Base-by-base conservation (phyloP, 78 protist genomes). In the Creolimax fragrantissima region DNA sequence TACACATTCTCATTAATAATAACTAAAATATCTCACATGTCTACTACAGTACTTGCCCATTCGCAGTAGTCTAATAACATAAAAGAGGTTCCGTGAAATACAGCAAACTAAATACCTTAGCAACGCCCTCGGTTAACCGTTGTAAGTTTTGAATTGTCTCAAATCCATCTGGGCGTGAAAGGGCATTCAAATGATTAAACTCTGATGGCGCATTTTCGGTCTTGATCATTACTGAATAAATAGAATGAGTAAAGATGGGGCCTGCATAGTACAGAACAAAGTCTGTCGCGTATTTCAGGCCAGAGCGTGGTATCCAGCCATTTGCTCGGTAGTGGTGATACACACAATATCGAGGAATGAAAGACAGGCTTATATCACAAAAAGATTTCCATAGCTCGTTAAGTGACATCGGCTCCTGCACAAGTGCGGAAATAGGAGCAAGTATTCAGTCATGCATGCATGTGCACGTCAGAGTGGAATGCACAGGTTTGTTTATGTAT, bases 71-170 rank as follows among this genome's bases (percentile, higher is more conserved):
- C 24, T 24, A 58, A 58, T 24, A 58, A 58, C 24, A 24, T 58
- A 0, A 17, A 58, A 17, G 24, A 58, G 39, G 24, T 32, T 58
- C 74, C 74, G 39, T 24, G 24, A 58, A 58, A 17, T 58, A 58
- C 24, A 58, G 39, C 74, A 58, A 58, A 58, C 7, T 41, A 11
- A 24, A 24, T 83, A 83, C 86, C 86, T 83, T 83, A 35, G 86
- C 86, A 32, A 83, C 86, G 7, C 86, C 86, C 86, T 83, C 86
- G 35, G 86, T 83, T 32, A 83, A 5, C 42, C 86, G 86, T 83
- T 83, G 86, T 41, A 83, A 24, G 24, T 58, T 58, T 24, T 58
- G 74, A 32, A 58, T 58, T 24, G 11, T 58, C 39, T 24, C 74
- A 17, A 17, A 58, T 58, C 74, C 74, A 17, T 58, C 74, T 24